Evolutionary conservation across 805 yeast species (phyloP).

Genomic region (Saccharomycopsis sp.): DNA sequence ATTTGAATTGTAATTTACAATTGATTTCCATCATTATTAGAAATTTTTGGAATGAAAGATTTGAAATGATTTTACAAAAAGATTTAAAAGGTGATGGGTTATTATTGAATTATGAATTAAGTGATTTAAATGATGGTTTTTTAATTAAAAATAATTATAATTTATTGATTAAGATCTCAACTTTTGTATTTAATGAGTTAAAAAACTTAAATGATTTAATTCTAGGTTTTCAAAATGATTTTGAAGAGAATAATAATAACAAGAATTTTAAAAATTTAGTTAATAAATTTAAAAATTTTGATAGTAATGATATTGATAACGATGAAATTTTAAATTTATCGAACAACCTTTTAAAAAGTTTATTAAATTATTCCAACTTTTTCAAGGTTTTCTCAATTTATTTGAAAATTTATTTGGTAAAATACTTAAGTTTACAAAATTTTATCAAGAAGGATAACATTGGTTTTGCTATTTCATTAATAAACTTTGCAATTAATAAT

Average conservation of each 20-base stretch:
- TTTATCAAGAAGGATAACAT: slow-evolving; percentile 10
- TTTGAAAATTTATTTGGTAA: slow-evolving; percentile 10
- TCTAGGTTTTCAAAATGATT: slow-evolving; percentile 3
- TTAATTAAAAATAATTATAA: slow-evolving; percentile 12
- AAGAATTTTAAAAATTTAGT: too few relatives aligned
- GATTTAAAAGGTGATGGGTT: slow-evolving; percentile 4
- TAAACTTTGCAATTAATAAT: slow-evolving; percentile 10
- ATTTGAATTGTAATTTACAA: slow-evolving; percentile 14
- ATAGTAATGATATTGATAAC: neutral
- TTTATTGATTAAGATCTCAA: slow-evolving; percentile 10
- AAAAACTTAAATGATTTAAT: slow-evolving; percentile 2
- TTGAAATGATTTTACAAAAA: neutral
- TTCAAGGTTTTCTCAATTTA: slow-evolving; percentile 8
- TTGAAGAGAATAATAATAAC: neutral
- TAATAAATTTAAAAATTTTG: neutral
- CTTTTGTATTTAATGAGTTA: slow-evolving; percentile 8
- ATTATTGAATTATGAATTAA: slow-evolving; percentile 5
- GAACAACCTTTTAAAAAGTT: too few relatives aligned
- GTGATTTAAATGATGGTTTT: slow-evolving; percentile 13
- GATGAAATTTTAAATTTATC: neutral
- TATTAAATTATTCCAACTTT: too few relatives aligned
- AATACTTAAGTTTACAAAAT: slow-evolving; percentile 10
- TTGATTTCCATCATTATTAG: slow-evolving; percentile 7
- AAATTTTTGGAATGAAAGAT: slow-evolving; percentile 16
- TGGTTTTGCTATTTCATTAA: slow-evolving; percentile 11